Percentiles rank a stretch among this genome's conserved stretches.
Evolutionary conservation across 2,329 filamentous ascomycete species (phyloP).

Genomic region (Cladophialophora carrionii): DNA sequence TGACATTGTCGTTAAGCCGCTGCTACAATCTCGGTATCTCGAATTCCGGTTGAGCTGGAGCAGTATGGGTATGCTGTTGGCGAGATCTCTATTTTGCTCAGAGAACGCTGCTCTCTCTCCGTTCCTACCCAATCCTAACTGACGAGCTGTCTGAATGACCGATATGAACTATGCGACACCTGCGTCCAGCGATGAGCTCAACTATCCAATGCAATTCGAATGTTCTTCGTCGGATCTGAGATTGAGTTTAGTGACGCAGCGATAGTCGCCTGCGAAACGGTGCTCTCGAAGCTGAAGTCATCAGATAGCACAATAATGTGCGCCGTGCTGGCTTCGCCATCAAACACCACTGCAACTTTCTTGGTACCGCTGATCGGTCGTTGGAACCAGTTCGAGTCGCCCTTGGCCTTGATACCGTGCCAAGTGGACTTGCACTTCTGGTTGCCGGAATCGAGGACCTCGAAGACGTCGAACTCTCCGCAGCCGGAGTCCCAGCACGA

Average conservation of each 20-base stretch:
- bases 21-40: no score
- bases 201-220: slow-evolving; percentile 22
- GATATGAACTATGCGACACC: not conserved
- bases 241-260: slow-evolving; percentile 27
- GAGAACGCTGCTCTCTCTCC: not conserved
- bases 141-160: not conserved
- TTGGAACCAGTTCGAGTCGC: slow-evolving; percentile 71
- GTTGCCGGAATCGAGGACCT: slow-evolving; percentile 68
- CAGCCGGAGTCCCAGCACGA: slow-evolving; percentile 73
- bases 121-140: not conserved
- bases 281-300: slow-evolving; percentile 30
- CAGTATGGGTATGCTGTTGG: not conserved
- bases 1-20: no score
- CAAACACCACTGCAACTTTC: slow-evolving; percentile 67
- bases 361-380: slow-evolving; percentile 64
- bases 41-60: not conserved
- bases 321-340: slow-evolving; percentile 37
- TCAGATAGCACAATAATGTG: slow-evolving; percentile 34
- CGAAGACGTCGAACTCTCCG: slow-evolving; percentile 76
- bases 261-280: slow-evolving; percentile 24
- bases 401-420: slow-evolving; percentile 63
- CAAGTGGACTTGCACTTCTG: slow-evolving; percentile 70
- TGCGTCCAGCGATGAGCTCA: slow-evolving; percentile 4
- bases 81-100: not conserved
- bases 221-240: slow-evolving; percentile 19